Evolutionary conservation across 2,329 filamentous ascomycete species (phyloP).

Genomic region (Chaetoscypha palmicola): DNA sequence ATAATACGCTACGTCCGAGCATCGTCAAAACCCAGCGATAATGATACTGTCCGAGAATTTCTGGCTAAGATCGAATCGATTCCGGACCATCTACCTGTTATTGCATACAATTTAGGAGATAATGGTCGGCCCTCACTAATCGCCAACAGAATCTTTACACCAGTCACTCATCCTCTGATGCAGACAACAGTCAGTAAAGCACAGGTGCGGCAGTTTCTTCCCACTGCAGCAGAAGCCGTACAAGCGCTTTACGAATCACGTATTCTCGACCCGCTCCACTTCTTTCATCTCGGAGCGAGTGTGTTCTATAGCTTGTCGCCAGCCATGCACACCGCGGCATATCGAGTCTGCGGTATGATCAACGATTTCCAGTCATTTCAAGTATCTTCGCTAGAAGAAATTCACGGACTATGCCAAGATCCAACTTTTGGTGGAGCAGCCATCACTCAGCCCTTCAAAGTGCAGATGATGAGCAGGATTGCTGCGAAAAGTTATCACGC

Average conservation of each 20-base stretch:
- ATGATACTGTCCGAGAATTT: constrained; percentile 33
- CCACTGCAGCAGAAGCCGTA: constrained; percentile 56
- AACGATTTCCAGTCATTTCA: constrained; percentile 62
- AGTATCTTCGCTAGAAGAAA: constrained; percentile 51
- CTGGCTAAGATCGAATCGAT: constrained; percentile 24
- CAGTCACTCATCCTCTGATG: constrained; percentile 49
- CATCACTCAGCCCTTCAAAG: constrained; percentile 67
- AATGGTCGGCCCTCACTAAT: constrained; percentile 47
- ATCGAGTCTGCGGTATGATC: constrained; percentile 58
- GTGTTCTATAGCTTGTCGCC: constrained; percentile 68
- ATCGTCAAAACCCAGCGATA: constrained; percentile 43
- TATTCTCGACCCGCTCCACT: constrained; percentile 60
- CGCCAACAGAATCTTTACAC: constrained; percentile 50
- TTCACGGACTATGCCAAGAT: constrained; percentile 58
- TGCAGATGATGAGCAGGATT: constrained; percentile 59
- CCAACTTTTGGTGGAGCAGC: constrained; percentile 65
- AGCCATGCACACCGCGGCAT: constrained; percentile 69
- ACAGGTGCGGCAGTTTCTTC: constrained; percentile 26
- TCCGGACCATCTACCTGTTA: constrained; percentile 32
- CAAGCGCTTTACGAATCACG: constrained; percentile 60
- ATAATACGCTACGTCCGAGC: constrained; percentile 49
- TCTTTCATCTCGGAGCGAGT: constrained; percentile 68
- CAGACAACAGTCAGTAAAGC: constrained; percentile 42
- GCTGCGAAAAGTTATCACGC: constrained; percentile 65
- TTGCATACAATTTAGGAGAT: constrained; percentile 50